phyloP scores from a whole-genome alignment of 805 yeast species.

The Kuraishia cidri region DNA sequence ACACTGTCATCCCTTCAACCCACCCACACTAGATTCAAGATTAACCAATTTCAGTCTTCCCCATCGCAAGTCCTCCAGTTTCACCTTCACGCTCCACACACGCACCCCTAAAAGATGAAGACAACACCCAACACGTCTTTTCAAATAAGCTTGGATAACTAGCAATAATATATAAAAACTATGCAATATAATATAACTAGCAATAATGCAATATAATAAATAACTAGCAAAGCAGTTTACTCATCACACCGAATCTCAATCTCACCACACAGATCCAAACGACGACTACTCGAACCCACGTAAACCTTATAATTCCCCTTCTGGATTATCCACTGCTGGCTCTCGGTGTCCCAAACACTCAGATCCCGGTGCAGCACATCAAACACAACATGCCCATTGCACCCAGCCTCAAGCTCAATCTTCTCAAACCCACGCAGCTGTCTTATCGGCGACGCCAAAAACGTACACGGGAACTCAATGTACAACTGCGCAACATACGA shows the following conservation, averaged over 20 bases:
- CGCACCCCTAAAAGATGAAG: too few species aligned
- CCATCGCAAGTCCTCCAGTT: too few species aligned
- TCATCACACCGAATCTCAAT: conserved; percentile 3
- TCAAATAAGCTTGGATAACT: too few species aligned
- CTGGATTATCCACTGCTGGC: conserved; percentile 37
- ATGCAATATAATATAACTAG: too few species aligned
- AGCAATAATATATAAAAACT: too few species aligned
- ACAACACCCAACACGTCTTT: too few species aligned
- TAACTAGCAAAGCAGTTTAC: too few species aligned
- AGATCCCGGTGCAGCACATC: conserved; percentile 31
- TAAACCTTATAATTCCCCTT: conserved; percentile 31
- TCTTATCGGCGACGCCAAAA: conserved; percentile 20
- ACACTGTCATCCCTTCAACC: too few species aligned
- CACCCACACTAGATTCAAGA: too few species aligned
- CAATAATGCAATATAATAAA: too few species aligned
- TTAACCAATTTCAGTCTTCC: too few species aligned
- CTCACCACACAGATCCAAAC: conserved; percentile 8
- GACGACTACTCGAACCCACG: conserved; percentile 16
- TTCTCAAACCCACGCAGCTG: conserved; percentile 34
- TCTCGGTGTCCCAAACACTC: conserved; percentile 30
- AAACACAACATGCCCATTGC: conserved; percentile 19
- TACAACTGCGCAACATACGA: conserved; percentile 35
- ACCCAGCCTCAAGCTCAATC: conserved; percentile 24
- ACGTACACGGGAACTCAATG: conserved; percentile 27
- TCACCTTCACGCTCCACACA: too few species aligned